phyloP scores from a whole-genome alignment of 2,329 filamentous ascomycete species.

The Colletotrichum karsti region DNA sequence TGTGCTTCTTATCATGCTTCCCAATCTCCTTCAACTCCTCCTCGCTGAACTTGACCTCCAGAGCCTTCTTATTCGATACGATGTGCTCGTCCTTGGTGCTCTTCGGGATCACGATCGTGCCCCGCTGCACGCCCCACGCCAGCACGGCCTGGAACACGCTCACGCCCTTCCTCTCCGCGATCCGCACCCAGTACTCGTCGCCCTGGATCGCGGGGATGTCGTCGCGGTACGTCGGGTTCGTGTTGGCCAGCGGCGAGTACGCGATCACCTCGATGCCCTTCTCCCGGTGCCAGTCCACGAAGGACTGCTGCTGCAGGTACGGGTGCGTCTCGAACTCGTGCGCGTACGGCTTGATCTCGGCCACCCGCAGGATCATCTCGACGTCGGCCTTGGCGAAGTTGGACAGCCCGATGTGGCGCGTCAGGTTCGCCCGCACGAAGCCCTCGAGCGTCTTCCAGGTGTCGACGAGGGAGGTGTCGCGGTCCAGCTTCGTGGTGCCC shows the following conservation, averaged over 20 bases:
- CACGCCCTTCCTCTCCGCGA: conserved; percentile 38
- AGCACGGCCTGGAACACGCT: conserved; percentile 42
- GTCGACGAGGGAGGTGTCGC: conserved; percentile 40
- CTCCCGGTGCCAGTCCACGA: conserved; percentile 38
- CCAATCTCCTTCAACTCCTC: conserved; percentile 46
- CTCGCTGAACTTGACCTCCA: conserved; percentile 43
- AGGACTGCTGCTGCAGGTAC: conserved; percentile 54
- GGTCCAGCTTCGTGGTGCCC: conserved; percentile 37
- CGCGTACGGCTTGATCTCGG: conserved; percentile 31
- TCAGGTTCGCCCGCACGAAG: conserved; percentile 59
- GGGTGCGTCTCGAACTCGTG: conserved; percentile 60
- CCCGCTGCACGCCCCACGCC: conserved; percentile 42
- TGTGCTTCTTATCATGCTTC: conserved; percentile 35
- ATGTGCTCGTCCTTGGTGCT: conserved; percentile 44
- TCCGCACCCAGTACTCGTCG: conserved; percentile 31
- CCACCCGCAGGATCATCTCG: conserved; percentile 26
- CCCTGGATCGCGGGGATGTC: conserved; percentile 35
- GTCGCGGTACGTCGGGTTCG: conserved; percentile 41
- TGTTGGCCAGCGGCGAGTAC: conserved; percentile 44
- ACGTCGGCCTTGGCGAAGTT: conserved; percentile 56
- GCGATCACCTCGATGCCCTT: conserved; percentile 43
- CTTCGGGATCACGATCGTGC: conserved; percentile 45
- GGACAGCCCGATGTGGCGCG: conserved; percentile 67
- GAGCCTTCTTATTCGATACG: conserved; percentile 55
- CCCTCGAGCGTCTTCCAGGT: conserved; percentile 69